Evolutionary conservation across 1,284 basidiomycete genomes (phyloP).

Genomic region (Ustilago hordei): DNA sequence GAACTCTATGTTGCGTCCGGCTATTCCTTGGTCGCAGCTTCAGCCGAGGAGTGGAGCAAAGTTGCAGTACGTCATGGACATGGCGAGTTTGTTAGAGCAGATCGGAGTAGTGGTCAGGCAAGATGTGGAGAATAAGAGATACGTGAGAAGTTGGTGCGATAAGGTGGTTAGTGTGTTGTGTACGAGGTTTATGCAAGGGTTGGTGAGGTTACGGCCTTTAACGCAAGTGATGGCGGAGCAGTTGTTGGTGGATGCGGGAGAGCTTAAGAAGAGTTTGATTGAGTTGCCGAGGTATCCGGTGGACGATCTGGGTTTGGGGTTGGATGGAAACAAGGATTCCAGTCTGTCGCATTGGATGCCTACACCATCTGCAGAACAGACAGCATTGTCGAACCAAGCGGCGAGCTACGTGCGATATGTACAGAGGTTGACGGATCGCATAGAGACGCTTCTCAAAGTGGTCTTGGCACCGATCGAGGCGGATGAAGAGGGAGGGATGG

Average conservation of each 20-base stretch:
- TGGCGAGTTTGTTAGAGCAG: slow-evolving; percentile 61
- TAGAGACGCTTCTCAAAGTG: slow-evolving; percentile 55
- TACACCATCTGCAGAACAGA: slow-evolving; percentile 30
- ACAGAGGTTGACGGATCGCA: slow-evolving; percentile 40
- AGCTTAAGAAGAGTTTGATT: slow-evolving; percentile 52
- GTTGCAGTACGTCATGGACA: slow-evolving; percentile 60
- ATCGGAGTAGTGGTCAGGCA: slow-evolving; percentile 65
- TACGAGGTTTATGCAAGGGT: slow-evolving; percentile 47
- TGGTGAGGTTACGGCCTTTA: slow-evolving; percentile 63
- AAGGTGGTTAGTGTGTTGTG: slow-evolving; percentile 57
- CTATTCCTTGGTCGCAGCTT: slow-evolving; percentile 55
- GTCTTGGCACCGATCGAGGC: slow-evolving; percentile 45
- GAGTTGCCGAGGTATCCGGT: slow-evolving; percentile 61
- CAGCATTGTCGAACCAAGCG: slow-evolving; percentile 38
- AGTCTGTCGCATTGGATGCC: slow-evolving; percentile 43
- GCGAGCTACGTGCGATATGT: slow-evolving; percentile 61
- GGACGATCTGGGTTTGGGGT: slow-evolving; percentile 34
- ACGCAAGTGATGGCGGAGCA: slow-evolving; percentile 52
- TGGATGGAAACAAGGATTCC: slow-evolving; percentile 27
- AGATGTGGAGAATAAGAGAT: slow-evolving; percentile 67
- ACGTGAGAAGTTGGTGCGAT: slow-evolving; percentile 66
- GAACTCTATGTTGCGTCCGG: slow-evolving; percentile 62
- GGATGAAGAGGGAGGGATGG: slow-evolving; percentile 7
- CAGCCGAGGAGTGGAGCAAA: slow-evolving; percentile 23
- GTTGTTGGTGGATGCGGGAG: slow-evolving; percentile 52